Conservation (phyloP, 306 rosid species). For the Castanea crenata region DNA sequence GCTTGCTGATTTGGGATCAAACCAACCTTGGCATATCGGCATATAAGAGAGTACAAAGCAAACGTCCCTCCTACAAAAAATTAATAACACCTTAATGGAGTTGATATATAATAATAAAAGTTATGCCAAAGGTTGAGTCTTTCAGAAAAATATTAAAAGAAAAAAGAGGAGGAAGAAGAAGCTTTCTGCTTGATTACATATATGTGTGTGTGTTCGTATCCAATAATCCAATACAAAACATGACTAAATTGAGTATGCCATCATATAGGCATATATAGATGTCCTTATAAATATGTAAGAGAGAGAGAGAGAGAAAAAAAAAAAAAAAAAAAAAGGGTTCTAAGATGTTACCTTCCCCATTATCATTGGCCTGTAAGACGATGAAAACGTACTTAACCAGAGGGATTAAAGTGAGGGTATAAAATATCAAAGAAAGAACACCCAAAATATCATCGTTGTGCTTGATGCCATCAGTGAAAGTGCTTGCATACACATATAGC, state of each 20-base stretch:
- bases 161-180: too few relatives aligned
- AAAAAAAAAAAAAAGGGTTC: too few relatives aligned
- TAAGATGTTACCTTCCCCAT: slow-evolving; percentile 50
- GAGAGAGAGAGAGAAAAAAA: too few relatives aligned
- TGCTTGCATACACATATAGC: slow-evolving; percentile 51
- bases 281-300: too few relatives aligned
- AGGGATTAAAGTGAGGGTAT: slow-evolving; percentile 63
- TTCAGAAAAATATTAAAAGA: too few relatives aligned
- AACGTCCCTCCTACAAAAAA: slow-evolving; percentile 61
- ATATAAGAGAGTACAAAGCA: slow-evolving; percentile 66
- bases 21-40: slow-evolving; percentile 62
- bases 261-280: too few relatives aligned
- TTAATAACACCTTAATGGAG: too few relatives aligned
- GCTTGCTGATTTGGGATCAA: slow-evolving; percentile 59
- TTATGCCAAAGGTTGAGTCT: too few relatives aligned
- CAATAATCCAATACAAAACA: too few relatives aligned
- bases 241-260: too few relatives aligned
- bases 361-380: slow-evolving; percentile 58
- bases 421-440: slow-evolving; percentile 58
- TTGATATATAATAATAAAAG: too few relatives aligned
- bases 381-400: slow-evolving; percentile 56
- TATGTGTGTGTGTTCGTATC: neutral
- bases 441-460: slow-evolving; percentile 62
- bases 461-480: slow-evolving; percentile 42
- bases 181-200: too few relatives aligned